Evolutionary conservation across 306 rosid species (phyloP).

Genomic region (Ammopiptanthus mongolicus): DNA sequence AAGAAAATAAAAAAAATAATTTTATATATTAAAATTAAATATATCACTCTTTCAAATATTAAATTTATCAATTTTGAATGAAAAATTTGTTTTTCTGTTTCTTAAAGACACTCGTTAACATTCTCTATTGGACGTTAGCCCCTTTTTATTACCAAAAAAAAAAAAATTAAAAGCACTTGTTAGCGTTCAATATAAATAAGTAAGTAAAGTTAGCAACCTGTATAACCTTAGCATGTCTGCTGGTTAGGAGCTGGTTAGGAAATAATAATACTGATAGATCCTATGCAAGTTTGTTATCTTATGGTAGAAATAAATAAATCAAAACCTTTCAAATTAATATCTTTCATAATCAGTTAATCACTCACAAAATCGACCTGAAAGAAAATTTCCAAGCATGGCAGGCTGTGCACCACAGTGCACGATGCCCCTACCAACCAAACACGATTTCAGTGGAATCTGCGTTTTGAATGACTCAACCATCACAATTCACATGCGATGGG

Average conservation of each 20-base stretch:
- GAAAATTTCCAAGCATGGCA: not conserved
- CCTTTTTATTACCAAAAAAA: too few species aligned
- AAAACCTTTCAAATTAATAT: not conserved
- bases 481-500: not conserved
- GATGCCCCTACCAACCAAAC: not conserved
- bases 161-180: too few species aligned
- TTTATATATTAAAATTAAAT: too few species aligned
- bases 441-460: not conserved
- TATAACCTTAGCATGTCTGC: not conserved
- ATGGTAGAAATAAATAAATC: not conserved
- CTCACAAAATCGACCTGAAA: not conserved
- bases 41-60: too few species aligned
- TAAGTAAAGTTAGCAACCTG: not conserved
- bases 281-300: not conserved
- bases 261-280: not conserved
- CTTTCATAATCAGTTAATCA: not conserved
- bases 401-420: not conserved
- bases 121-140: too few species aligned
- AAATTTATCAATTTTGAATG: too few species aligned
- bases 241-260: too few species aligned
- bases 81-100: too few species aligned
- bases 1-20: too few species aligned
- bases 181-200: too few species aligned
- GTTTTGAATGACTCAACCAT: not conserved
- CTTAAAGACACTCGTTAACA: too few species aligned